Conservation (phyloP, 2,329 filamentous ascomycete genomes). For the Venturia asperata region DNA sequence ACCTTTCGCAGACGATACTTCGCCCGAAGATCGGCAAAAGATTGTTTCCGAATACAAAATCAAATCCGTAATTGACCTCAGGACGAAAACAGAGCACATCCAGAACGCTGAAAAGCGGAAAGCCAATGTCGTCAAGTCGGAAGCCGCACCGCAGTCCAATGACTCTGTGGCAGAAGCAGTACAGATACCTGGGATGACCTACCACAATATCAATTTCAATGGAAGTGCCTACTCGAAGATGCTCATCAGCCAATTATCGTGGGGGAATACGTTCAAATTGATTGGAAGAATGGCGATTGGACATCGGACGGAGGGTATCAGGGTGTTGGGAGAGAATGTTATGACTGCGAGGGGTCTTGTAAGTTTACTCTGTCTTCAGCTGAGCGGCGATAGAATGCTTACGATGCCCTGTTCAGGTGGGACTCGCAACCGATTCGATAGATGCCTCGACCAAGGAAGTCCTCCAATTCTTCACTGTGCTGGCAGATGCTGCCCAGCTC, state of each 20-base stretch:
- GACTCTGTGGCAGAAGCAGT: conserved; percentile 48
- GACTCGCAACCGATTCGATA: conserved; percentile 62
- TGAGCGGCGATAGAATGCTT: neutral
- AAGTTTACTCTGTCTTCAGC: neutral
- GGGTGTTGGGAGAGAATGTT: conserved; percentile 60
- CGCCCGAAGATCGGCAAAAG: conserved; percentile 52
- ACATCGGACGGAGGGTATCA: conserved; percentile 61
- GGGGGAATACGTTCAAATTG: conserved; percentile 58
- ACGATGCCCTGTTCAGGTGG: conserved; percentile 34
- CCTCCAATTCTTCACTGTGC: conserved; percentile 44
- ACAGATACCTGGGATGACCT: conserved; percentile 56
- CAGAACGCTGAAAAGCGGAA: conserved; percentile 58
- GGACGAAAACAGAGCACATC: conserved; percentile 71
- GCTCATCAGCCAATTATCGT: conserved; percentile 61
- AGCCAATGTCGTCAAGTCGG: conserved; percentile 38
- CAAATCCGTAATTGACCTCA: conserved; percentile 68
- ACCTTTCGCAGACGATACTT: conserved; percentile 58
- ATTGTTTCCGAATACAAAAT: conserved; percentile 57
- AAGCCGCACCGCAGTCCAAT: conserved; percentile 40
- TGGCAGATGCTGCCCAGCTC: conserved; percentile 44
- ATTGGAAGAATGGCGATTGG: conserved; percentile 57
- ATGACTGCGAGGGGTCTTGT: conserved; percentile 64
- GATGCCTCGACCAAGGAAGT: conserved; percentile 60
- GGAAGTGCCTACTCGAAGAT: conserved; percentile 62
- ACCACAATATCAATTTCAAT: conserved; percentile 65